These are phyloP conservation scores for Fragilaria crotonensis DNA, from an alignment of 108 stramenopile species.

Conservation along the genomic window DNA sequence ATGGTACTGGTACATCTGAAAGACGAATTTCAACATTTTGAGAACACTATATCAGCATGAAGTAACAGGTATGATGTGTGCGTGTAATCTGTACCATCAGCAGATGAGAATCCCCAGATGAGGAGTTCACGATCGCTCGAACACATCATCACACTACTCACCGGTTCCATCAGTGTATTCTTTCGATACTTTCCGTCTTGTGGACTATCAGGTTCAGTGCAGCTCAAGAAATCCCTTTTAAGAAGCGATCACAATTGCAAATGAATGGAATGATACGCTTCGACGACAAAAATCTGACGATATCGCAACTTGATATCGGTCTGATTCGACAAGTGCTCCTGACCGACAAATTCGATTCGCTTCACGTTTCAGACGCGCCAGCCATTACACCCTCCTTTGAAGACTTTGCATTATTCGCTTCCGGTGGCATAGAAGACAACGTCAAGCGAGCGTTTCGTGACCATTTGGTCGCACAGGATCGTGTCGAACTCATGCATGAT, in stretches of 20 bases:
- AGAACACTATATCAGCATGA: no score
- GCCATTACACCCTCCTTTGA: not conserved
- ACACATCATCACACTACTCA: no score
- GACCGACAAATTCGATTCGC: not conserved
- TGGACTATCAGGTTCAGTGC: no score
- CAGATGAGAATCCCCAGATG: no score
- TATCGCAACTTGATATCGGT: not conserved
- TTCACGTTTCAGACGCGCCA: not conserved
- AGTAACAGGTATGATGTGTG: no score
- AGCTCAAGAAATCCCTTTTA: no score
- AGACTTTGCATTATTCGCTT: not conserved
- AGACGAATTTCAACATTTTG: no score
- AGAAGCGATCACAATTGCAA: not conserved
- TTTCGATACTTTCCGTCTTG: no score
- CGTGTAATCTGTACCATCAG: no score
- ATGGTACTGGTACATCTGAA: no score
- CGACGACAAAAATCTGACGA: not conserved
- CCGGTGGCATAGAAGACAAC: slow-evolving; percentile 7
- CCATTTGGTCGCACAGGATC: slow-evolving; percentile 14
- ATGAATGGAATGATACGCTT: not conserved
- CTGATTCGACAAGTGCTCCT: not conserved
- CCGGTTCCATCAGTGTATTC: no score
- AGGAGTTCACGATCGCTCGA: no score
- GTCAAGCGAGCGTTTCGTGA: slow-evolving; percentile 40
- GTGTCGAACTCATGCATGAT: slow-evolving; percentile 15